Base-by-base conservation (phyloP, 306 rosid species). In the Citrullus mucosospermus region DNA sequence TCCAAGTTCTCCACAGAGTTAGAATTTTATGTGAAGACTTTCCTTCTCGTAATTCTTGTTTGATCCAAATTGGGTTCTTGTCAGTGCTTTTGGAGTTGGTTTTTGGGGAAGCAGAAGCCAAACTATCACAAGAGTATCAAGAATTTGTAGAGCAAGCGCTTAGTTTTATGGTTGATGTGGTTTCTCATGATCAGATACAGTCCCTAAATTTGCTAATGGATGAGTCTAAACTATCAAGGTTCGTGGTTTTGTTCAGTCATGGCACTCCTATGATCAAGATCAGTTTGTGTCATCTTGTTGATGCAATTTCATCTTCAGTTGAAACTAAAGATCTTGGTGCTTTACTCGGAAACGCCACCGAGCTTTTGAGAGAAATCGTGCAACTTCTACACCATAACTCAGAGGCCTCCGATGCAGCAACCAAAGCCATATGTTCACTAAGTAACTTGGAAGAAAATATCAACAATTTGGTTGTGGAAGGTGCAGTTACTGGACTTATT, bases 51-150 rank as follows among this genome's bases (percentile, higher is more conserved):
- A 87, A 78, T 77, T 85, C 96, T 56, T 82, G 87, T 62, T 82
- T 91, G 80, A 63, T 87, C 39, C 92, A 85, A 79, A 38, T 93
- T 67, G 90, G 91, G 46, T 89, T 91, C 92, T 81, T 93, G 55
- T 85, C 95, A 76, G 69, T 91, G 39, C 91, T 93, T 38, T 68
- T 93, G 53, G 89, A 88, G 56, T 90, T 84, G 4, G 88, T 80
- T 41, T 88, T 93, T 66, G 90, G 84, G 30, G 38, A 63, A 79
- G 16, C 4, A 41, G 80, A 84, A 39, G 78, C 79, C 28, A 79
- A 80, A 38, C 66, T 69, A 22, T 78, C 88, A 62, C 78, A 82
- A 32, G 74, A 76, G 39, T 44, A 80, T 59, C 63, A 78, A 62
- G 76, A 82, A 72, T 84, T 88, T 67, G 78, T 77, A 38, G 98